Evolutionary conservation across 2,329 filamentous ascomycete genomes (phyloP).

Genomic region (Pseudonectria buxi): DNA sequence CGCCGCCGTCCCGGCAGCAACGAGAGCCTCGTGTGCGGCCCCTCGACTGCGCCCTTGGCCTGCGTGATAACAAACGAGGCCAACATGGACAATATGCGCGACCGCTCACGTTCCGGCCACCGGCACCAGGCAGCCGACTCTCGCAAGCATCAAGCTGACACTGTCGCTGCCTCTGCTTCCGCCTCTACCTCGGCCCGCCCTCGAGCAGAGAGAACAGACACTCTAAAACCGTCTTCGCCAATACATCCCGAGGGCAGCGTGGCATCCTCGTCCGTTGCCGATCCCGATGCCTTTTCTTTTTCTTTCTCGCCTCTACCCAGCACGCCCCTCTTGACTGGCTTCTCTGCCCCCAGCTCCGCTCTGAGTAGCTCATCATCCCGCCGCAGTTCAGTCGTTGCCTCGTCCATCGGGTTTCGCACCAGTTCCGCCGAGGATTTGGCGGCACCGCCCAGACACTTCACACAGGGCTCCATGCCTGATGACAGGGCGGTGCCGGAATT

Average conservation of each 20-base stretch:
- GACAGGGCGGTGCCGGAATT: slow-evolving; percentile 57
- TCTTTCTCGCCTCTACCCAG: slow-evolving; percentile 20
- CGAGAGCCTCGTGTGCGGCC: slow-evolving; percentile 14
- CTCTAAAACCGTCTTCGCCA: slow-evolving; percentile 8
- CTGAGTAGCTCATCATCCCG: slow-evolving; percentile 47
- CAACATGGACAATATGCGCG: slow-evolving; percentile 20
- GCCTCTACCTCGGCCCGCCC: too few relatives aligned
- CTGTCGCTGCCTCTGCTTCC: too few relatives aligned
- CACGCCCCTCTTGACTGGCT: slow-evolving; percentile 20
- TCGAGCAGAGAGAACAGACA: too few relatives aligned
- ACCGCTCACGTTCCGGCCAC: slow-evolving; percentile 17
- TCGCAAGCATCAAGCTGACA: slow-evolving; percentile 13
- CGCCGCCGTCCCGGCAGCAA: slow-evolving; percentile 11
- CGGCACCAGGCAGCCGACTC: slow-evolving; percentile 15
- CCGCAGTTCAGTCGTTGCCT: slow-evolving; percentile 43
- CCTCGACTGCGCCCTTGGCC: slow-evolving; percentile 20
- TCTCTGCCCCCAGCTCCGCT: slow-evolving; percentile 23
- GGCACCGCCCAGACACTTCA: slow-evolving; percentile 10
- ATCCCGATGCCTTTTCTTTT: slow-evolving; percentile 12
- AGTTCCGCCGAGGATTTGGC: slow-evolving; percentile 17
- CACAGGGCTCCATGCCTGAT: slow-evolving; percentile 12
- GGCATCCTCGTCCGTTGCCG: slow-evolving; percentile 12
- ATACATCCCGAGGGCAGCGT: slow-evolving; percentile 8
- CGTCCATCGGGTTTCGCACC: slow-evolving; percentile 26
- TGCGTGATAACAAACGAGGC: slow-evolving; percentile 32